A percentile compares a stretch with the other conserved stretches of the same genome.
phyloP scores from a whole-genome alignment of 306 rosid genomes.

The Glycine latifolia region DNA sequence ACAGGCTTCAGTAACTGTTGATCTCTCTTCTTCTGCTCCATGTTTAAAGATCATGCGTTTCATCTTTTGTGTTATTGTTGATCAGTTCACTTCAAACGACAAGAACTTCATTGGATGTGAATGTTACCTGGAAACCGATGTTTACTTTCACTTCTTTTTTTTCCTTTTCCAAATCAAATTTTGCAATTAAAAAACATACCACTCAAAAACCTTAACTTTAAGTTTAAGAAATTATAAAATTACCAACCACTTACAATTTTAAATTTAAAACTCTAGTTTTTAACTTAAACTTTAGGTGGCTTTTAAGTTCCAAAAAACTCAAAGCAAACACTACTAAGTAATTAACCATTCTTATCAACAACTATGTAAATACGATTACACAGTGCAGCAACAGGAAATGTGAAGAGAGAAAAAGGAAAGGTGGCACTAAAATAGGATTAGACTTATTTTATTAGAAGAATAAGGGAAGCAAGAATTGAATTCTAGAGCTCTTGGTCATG shows the following conservation, averaged over 20 bases:
- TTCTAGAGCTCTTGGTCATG: background rate
- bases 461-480: background rate
- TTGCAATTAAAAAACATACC: background rate
- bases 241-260: background rate
- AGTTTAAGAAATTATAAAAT: too few species aligned
- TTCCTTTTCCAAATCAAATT: too few species aligned
- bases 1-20: background rate
- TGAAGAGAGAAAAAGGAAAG: background rate
- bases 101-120: slow-evolving; percentile 1
- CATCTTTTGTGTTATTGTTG: slow-evolving; percentile 10
- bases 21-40: background rate
- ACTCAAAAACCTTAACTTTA: background rate
- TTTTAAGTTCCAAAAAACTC: background rate
- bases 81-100: slow-evolving; percentile 2
- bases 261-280: background rate
- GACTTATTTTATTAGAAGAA: slow-evolving; percentile 3
- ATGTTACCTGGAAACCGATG: background rate
- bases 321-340: background rate
- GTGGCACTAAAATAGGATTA: too few species aligned
- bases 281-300: background rate
- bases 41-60: background rate
- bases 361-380: background rate
- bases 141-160: too few species aligned
- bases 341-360: background rate
- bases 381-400: background rate